These are phyloP conservation scores for Neoboletus magnificus DNA, from an alignment of 768 basidiomycete genomes.

Conservation along the genomic window DNA sequence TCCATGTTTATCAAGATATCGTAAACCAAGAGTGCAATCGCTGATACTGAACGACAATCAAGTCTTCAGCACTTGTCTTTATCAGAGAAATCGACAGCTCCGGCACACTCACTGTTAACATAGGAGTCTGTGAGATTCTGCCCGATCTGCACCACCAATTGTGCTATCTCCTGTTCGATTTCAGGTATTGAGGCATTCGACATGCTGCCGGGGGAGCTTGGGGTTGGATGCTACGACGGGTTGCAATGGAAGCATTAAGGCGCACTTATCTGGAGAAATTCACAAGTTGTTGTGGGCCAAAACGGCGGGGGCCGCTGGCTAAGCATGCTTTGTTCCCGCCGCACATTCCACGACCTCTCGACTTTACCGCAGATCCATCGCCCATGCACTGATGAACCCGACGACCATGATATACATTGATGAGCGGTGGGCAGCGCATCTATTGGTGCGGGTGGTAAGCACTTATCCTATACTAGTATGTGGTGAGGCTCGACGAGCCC, in stretches of 20 bases:
- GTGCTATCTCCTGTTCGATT: not conserved
- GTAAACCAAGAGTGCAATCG: not conserved
- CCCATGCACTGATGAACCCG: too few relatives aligned
- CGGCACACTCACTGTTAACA: not conserved
- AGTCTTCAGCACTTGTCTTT: not conserved
- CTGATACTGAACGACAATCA: not conserved
- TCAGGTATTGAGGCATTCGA: not conserved
- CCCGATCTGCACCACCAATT: not conserved
- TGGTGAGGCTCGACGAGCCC: too few relatives aligned
- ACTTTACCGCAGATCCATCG: too few relatives aligned
- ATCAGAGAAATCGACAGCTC: not conserved
- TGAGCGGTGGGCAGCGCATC: too few relatives aligned
- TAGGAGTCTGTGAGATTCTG: not conserved
- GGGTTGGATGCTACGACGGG: not conserved
- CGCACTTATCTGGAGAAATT: too few relatives aligned
- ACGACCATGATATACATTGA: too few relatives aligned
- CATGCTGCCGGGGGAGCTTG: not conserved
- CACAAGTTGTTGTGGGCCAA: too few relatives aligned
- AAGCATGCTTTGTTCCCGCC: too few relatives aligned
- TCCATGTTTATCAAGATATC: slow-evolving; percentile 5
- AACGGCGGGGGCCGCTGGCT: too few relatives aligned
- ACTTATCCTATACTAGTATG: too few relatives aligned
- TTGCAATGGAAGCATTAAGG: not conserved
- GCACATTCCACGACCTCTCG: too few relatives aligned
- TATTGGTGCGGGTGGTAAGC: too few relatives aligned